Percentiles rank a stretch among this genome's conserved stretches.
These are phyloP conservation scores for Aspergillus calidoustus DNA, from an alignment of 2,329 filamentous ascomycete genomes.

Conservation along the genomic window DNA sequence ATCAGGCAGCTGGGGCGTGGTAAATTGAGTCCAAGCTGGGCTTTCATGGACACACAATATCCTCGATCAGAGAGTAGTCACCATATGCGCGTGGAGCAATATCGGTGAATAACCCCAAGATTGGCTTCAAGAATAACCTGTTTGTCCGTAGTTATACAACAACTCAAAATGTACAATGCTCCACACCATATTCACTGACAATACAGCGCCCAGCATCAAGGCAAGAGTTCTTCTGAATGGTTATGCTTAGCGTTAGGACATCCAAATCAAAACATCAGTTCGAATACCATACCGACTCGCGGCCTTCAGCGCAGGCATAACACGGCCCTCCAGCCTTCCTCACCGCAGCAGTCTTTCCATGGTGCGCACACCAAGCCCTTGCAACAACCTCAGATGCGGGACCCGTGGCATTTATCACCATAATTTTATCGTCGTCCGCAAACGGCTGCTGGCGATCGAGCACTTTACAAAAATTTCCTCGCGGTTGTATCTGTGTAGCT, in stretches of 20 bases:
- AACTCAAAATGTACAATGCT: too few relatives aligned
- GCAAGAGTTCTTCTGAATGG: background rate
- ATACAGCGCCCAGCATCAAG: background rate
- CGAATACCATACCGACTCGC: background rate
- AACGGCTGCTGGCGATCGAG: background rate
- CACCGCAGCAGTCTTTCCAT: background rate
- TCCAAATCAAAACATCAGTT: background rate
- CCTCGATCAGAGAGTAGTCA: too few relatives aligned
- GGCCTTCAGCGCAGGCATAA: background rate
- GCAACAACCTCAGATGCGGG: background rate
- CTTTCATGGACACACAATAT: too few relatives aligned
- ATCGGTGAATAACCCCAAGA: too few relatives aligned
- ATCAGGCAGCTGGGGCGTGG: background rate
- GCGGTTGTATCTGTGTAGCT: background rate
- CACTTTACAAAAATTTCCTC: background rate
- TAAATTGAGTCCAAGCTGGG: too few relatives aligned
- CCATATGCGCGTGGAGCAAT: too few relatives aligned
- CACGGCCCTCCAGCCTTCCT: background rate
- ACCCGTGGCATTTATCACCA: conserved; percentile 1
- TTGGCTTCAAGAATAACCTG: too few relatives aligned
- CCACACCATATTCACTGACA: background rate
- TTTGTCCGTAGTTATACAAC: too few relatives aligned
- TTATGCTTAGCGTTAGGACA: background rate
- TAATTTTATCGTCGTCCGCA: background rate
- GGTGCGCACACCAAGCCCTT: background rate